phyloP scores from a whole-genome alignment of 2,329 filamentous ascomycete species.

The Aureobasidium sp. region DNA sequence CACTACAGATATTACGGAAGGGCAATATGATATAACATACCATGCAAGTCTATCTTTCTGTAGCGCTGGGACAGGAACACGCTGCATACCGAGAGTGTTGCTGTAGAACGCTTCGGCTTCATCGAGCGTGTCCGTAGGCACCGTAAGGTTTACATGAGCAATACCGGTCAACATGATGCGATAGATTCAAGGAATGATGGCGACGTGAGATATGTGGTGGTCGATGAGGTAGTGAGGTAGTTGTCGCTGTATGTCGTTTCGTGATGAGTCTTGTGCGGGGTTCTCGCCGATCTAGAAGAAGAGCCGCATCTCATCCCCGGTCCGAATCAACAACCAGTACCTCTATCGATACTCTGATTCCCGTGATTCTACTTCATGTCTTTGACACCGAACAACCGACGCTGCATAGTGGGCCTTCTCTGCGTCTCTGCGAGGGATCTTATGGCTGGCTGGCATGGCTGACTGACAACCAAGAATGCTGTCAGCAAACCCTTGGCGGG shows the following conservation, averaged over 20 bases:
- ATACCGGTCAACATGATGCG: constrained; percentile 56
- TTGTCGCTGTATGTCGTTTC: background rate
- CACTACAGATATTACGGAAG: background rate
- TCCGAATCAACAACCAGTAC: too few species aligned
- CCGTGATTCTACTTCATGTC: too few species aligned
- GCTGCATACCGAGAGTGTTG: constrained; percentile 60
- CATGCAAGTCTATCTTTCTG: constrained; percentile 61
- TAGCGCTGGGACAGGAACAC: constrained; percentile 57
- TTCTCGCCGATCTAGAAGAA: too few species aligned
- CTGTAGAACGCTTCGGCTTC: constrained; percentile 62
- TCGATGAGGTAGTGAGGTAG: background rate
- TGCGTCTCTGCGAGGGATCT: too few species aligned
- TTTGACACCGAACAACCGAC: too few species aligned
- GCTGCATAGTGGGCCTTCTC: too few species aligned
- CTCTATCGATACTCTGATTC: too few species aligned
- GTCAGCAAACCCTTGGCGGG: background rate
- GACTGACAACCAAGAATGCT: too few species aligned
- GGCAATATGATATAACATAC: constrained; percentile 37
- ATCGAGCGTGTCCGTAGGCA: constrained; percentile 58
- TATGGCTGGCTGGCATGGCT: too few species aligned
- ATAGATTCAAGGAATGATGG: too few species aligned
- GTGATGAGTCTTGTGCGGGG: too few species aligned
- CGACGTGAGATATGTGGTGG: background rate
- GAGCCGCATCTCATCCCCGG: too few species aligned
- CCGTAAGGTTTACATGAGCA: constrained; percentile 66